These are phyloP conservation scores for Picochlorum sp. DNA, from an alignment of 139 green algal species.

Conservation along the genomic window DNA sequence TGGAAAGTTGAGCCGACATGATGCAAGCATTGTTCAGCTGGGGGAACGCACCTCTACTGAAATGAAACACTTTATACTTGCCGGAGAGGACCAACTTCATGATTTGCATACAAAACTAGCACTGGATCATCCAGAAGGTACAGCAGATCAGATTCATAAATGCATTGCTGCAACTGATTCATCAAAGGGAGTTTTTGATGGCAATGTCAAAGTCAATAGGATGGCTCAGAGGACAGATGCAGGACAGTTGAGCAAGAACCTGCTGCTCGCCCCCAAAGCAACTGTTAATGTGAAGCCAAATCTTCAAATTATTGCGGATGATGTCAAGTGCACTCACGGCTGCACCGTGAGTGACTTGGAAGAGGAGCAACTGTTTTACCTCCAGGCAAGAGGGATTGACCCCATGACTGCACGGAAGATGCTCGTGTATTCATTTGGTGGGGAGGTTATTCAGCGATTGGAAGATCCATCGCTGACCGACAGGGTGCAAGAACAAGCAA, in stretches of 20 bases:
- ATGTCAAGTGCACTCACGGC: constrained; percentile 98
- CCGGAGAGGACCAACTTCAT: constrained; percentile 76
- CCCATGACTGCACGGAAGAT: constrained; percentile 54
- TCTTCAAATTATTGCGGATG: constrained; percentile 96
- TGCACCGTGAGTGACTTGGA: constrained; percentile 92
- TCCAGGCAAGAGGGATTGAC: constrained; percentile 76
- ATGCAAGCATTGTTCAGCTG: constrained; percentile 73
- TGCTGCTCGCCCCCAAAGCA: constrained; percentile 84
- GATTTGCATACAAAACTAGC: constrained; percentile 86
- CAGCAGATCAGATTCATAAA: constrained; percentile 92
- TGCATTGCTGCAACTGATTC: constrained; percentile 77
- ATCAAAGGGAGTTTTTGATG: constrained; percentile 90
- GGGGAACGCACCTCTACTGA: constrained; percentile 17
- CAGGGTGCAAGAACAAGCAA: constrained; percentile 22
- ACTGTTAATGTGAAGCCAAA: constrained; percentile 98
- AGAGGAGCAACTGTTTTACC: constrained; percentile 98
- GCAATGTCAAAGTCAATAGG: constrained; percentile 84
- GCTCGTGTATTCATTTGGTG: constrained; percentile 84
- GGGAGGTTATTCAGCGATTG: constrained; percentile 68
- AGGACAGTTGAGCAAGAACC: constrained; percentile 82
- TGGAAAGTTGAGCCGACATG: constrained; percentile 68
- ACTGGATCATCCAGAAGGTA: constrained; percentile 67
- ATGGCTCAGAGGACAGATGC: constrained; percentile 92
- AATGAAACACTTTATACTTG: constrained; percentile 84
- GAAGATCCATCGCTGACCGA: constrained; percentile 29